These are phyloP conservation scores for Phytopythium delawarense DNA, from an alignment of 352 stramenopile genomes.

Conservation along the genomic window DNA sequence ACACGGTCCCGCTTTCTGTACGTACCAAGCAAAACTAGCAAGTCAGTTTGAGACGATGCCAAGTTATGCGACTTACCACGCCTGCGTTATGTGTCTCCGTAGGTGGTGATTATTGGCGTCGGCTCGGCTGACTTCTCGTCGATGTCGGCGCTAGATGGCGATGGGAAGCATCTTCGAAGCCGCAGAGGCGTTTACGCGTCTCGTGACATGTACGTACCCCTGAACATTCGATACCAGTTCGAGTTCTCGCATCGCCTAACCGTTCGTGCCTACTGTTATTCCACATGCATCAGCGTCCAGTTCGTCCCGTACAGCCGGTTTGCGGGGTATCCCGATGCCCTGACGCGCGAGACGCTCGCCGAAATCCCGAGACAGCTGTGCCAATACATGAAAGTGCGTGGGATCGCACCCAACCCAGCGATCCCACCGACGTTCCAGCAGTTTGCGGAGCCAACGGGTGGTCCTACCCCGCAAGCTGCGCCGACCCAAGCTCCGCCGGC, in stretches of 20 bases:
- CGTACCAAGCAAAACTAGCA: not conserved
- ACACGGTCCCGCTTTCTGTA: conserved; percentile 47
- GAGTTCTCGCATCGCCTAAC: not conserved
- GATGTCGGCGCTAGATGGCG: conserved; percentile 63
- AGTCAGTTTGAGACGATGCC: not conserved
- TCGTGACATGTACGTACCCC: conserved; percentile 54
- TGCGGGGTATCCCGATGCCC: conserved; percentile 28
- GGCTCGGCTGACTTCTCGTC: conserved; percentile 63
- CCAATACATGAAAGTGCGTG: conserved; percentile 71
- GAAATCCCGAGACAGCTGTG: conserved; percentile 75
- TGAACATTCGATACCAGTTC: not conserved
- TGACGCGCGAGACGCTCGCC: conserved; percentile 54
- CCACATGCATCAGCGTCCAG: conserved; percentile 33
- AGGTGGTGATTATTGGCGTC: conserved; percentile 79
- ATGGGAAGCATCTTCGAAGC: conserved; percentile 44
- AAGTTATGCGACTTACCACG: not conserved
- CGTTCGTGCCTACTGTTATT: not conserved
- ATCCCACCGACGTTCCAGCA: conserved; percentile 42
- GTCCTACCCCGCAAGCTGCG: conserved; percentile 11
- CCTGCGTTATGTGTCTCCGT: not conserved
- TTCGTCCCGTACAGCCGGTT: conserved; percentile 64
- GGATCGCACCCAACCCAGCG: conserved; percentile 43
- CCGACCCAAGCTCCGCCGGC: conserved; percentile 10
- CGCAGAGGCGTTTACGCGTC: conserved; percentile 28
- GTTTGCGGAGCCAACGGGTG: conserved; percentile 32